Evolutionary conservation across 495 filamentous ascomycete genomes (phyloP), one percentile per base, ranked within the genome.

Genomic region (Penicillium ochrochloron): DNA sequence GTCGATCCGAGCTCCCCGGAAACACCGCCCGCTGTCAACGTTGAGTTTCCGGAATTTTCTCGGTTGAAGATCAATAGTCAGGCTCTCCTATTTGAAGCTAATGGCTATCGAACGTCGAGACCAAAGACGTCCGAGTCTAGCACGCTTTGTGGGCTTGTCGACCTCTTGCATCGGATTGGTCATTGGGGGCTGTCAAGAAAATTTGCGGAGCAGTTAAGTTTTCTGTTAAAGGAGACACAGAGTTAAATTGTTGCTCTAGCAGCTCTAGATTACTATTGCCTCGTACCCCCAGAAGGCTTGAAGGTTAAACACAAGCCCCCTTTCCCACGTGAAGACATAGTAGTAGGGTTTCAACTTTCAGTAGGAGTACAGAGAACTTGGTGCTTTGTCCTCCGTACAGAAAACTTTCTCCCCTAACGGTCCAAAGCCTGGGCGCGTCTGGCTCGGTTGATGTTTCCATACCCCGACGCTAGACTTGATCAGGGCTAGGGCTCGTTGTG

Each of bases 101-200:
- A 68, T 52, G 66, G 62, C 27, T 68, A 52, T 46, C 53, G 48
- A 19, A 46, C 12, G 0, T 37, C 46, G 8, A 54, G 34, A 37
- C 65, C 66, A 7, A 61, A 55, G 29, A 39, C 59, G 1, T 57
- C 51, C 8, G 62, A 65, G 48, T 68, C 66, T 15, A 65, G 66
- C 11, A 62, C 62, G 3, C 37, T 64, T 14, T 61, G 58, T 59
- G 58, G 66, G 10, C 41, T 68, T 15, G 46, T 68, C 17, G 62
- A 68, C 52, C 31, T 68, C 14, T 46, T 67, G 17, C 61, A 41
- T 6, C 51, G 65, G 8, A 60, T 60, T 61, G 65, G 65, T 14
- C 65, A 67, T 21, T 67, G 65, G 61, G 65, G 61, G 5, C 10
- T 66, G 12, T 66, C 63, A n/a, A 64, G 62, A 35, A 64, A 60